Evolutionary conservation across 495 filamentous ascomycete species (phyloP), one percentile per base, ranked within the genome.

Genomic region (Friedmanniomyces endolithicus): DNA sequence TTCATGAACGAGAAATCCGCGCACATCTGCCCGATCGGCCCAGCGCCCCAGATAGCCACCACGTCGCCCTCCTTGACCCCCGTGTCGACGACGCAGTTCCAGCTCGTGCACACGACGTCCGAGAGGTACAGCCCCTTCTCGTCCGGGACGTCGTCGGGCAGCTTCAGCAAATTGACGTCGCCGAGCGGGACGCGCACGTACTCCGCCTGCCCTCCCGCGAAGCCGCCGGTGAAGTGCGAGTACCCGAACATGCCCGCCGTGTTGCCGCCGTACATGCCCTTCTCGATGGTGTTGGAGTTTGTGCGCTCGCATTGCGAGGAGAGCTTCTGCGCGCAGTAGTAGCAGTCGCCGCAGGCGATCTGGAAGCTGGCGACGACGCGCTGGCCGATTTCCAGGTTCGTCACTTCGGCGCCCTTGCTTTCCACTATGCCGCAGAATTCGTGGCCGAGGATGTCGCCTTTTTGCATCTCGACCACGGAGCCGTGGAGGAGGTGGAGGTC

Each of bases 401-500:
- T 81, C 2, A 84, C 78, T 0, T 59, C 75, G 0, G 79, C 68
- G 0, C 88, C 89, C 6, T 86, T 74, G 16, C 75, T 72, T 31
- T 92, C 86, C 6, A 94, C 82, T 17, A 87, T 68, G 40, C 89
- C 89, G 63, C 84, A 89, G 71, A 88, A 94, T 61, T 95, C 89
- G 65, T 95, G 88, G 44, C 89, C 89, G 0, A 94, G 75, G 48
- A 95, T 89, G 70, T 95, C 89, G 40, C 90, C 88, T 60, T 86
- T 84, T 58, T 83, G 70, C 34, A 94, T 59, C 63, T 94, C 75
- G 3, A 90, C 69, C 24, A 94, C 76, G 19, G 71, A 67, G 25
- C 81, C 74, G 62, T 95, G 87, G 31, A 85, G 77, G 22, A 95
- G 71, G 63, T 95, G 90, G 9, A 95, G 72, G 59, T 96, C 90